Percentiles rank a stretch among this genome's conserved stretches.
These are phyloP conservation scores for Entophlyctis luteolus DNA, from an alignment of 192 early-diverging fungal genomes.

Conservation along the genomic window DNA sequence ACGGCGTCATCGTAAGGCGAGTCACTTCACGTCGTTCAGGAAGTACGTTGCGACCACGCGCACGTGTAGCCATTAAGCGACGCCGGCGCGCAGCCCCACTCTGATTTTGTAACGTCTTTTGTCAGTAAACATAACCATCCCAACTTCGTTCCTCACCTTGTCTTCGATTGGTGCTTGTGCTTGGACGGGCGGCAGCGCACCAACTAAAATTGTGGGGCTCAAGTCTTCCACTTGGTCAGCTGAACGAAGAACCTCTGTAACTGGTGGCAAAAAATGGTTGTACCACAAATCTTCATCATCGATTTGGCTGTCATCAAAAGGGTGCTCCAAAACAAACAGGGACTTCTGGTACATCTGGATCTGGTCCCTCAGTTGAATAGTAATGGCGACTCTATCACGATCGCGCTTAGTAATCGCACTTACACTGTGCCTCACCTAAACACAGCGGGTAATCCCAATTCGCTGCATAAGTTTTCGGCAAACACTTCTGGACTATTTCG, in stretches of 20 bases:
- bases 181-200: not conserved
- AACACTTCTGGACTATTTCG: conserved; percentile 83
- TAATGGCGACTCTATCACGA: conserved; percentile 70
- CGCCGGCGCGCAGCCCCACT: not conserved
- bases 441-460: conserved; percentile 77
- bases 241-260: conserved; percentile 30
- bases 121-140: conserved; percentile 20
- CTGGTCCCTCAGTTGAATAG: conserved; percentile 93
- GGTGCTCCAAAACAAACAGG: conserved; percentile 74
- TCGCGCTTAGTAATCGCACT: too few relatives aligned
- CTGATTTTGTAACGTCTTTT: not conserved
- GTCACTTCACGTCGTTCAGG: conserved; percentile 28
- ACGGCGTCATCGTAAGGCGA: conserved; percentile 48
- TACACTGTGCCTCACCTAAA: conserved; percentile 70
- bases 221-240: conserved; percentile 24
- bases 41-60: not conserved
- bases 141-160: conserved; percentile 17
- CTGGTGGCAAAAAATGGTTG: conserved; percentile 59
- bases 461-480: conserved; percentile 72
- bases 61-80: not conserved
- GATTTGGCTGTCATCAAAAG: conserved; percentile 68
- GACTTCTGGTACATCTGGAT: conserved; percentile 80
- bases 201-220: conserved; percentile 23
- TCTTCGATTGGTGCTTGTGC: conserved; percentile 1
- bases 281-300: conserved; percentile 61